Base-by-base conservation (phyloP, 2,329 filamentous ascomycete genomes). In the Sordariomycetes sp. region DNA sequence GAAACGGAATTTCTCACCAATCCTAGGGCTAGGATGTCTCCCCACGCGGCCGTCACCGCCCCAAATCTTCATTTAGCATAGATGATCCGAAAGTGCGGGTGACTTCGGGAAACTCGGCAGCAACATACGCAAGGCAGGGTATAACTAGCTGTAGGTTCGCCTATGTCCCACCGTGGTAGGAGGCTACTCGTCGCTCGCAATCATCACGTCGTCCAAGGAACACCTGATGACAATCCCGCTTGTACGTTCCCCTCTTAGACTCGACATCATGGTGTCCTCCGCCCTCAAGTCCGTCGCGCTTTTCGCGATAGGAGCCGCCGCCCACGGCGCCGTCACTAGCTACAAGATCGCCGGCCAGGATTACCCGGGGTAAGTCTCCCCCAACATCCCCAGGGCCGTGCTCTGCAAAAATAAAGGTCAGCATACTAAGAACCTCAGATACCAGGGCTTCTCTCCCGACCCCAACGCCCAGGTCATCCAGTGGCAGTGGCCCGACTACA, bases 401-500 rank as follows among this genome's bases (percentile, higher is more conserved):
- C 20, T 52, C 17, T 25, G 6, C 15, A n/a, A 4, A 12, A 8
- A 25, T 24, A 53, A 17, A 10, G 10, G 2, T 24, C 7, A n/a
- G 22, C 8, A 24, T 55, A 10, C 20, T 42, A 25, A 54, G 35
- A 24, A 36, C 24, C 25, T 7, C n/a, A 58, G 56, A 54, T 76
- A 74, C 59, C 64, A 74, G 58, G 76, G 77, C 59, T 80, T 77
- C 68, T 72, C 74, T 1, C 77, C 78, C 6, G 64, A 69, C 35
- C 70, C 70, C 34, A 71, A 70, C 36, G 75, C 75, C 17, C 70
- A 74, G 60, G 76, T 76, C n/a, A 81, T 81, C 64, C 76, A 82
- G 66, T 68, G 77, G 51, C 76, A 81, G 69, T 81, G 78, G 79
- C 72, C 68, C 59, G 71, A 62, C 69, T 77, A 77, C 68, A 66